These are phyloP conservation scores for Yueomyces sp. DNA, from an alignment of 805 yeast species.

Conservation along the genomic window DNA sequence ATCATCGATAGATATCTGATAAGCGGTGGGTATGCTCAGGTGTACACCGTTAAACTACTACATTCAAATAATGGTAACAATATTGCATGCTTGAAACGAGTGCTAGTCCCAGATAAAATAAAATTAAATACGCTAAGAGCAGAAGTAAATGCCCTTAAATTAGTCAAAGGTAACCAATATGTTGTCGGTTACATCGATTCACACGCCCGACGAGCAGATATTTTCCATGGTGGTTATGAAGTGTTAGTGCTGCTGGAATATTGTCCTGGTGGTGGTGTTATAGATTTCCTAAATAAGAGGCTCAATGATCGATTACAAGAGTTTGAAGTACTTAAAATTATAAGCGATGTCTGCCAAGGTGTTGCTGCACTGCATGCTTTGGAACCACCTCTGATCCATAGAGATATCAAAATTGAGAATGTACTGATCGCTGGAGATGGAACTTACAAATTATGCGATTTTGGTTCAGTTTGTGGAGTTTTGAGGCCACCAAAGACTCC, in stretches of 20 bases:
- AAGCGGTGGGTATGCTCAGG: slow-evolving; percentile 94
- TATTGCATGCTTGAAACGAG: slow-evolving; percentile 80
- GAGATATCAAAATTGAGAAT: slow-evolving; percentile 76
- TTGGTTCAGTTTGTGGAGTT: slow-evolving; percentile 64
- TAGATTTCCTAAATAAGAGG: slow-evolving; percentile 69
- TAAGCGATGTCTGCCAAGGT: slow-evolving; percentile 59
- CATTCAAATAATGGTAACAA: slow-evolving; percentile 43
- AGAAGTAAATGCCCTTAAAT: slow-evolving; percentile 95
- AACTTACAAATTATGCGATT: slow-evolving; percentile 62
- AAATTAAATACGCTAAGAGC: slow-evolving; percentile 73
- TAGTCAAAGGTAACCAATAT: slow-evolving; percentile 62
- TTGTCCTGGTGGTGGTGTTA: slow-evolving; percentile 61
- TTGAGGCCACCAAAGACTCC: slow-evolving; percentile 48
- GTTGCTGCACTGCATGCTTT: slow-evolving; percentile 69
- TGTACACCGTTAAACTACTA: slow-evolving; percentile 56
- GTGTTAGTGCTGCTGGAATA: slow-evolving; percentile 73
- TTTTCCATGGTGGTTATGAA: slow-evolving; percentile 47
- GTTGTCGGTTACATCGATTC: slow-evolving; percentile 90
- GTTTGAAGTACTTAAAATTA: slow-evolving; percentile 50
- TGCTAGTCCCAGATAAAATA: slow-evolving; percentile 85
- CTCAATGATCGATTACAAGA: slow-evolving; percentile 54
- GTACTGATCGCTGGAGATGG: slow-evolving; percentile 49
- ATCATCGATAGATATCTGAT: slow-evolving; percentile 58
- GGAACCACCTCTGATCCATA: slow-evolving; percentile 56
- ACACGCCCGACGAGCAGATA: slow-evolving; percentile 66